Base-by-base conservation (phyloP, 495 filamentous ascomycete species). In the Penicillium steckii region DNA sequence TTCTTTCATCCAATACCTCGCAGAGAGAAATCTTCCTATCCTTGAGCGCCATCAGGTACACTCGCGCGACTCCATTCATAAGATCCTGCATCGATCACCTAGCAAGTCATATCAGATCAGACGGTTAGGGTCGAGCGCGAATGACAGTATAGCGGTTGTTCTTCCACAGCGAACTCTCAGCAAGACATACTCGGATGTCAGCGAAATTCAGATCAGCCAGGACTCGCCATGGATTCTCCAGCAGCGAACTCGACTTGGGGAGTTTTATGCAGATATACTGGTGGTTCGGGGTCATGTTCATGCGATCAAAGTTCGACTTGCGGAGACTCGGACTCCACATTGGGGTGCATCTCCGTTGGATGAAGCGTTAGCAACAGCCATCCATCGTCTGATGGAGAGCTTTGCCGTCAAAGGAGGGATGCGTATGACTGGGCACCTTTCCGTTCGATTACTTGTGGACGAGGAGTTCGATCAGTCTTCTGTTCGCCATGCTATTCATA, bases 231-330 rank as follows among this genome's bases (percentile, higher is more conserved):
- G 84, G 82, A 66, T 89, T 23, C 60, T 93, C 42, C 85, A 91
- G 61, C 80, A 90, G 56, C 86, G 78, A 57, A 79, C 83, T 27
- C 60, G 69, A 3, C 81, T 87, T 0, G 73, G 76, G 0, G 84
- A 89, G 64, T 90, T 86, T 64, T 83, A 82, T 56, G 86, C 87
- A 0, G 87, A 91, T 51, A 52, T 85, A 1, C 71, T 93, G 9
- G 65, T 91, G 3, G 67, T 89, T 1, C 61, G 69, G 2, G 85
- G 85, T 0, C 56, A 77, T 27, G 70, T 91, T 35, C 79, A 77
- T 35, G 80, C 80, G 2, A 87, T 91, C 55, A 77, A 84, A 2
- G 77, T 85, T 10, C 87, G 85, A 50, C 78, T 82, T 8, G 60
- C 56, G 13, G 55, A 62, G 33, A 21, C 53, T 2, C 50, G 53